phyloP scores from a whole-genome alignment of 1,284 basidiomycete species.

The Prillingera fragicola region DNA sequence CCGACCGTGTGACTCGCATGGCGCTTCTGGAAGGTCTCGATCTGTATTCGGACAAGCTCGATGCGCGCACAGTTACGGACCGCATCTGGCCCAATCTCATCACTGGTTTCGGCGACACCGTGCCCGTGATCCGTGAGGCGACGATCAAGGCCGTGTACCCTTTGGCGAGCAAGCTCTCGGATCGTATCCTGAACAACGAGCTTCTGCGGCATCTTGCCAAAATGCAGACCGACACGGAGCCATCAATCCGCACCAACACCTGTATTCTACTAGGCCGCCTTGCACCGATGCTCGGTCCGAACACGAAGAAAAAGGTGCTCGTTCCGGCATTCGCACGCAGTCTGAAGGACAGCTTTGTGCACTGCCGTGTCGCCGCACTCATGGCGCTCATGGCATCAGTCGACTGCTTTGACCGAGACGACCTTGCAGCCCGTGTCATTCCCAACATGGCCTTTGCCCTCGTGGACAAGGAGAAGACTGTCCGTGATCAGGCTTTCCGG shows the following conservation, averaged over 20 bases:
- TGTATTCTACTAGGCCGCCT: conserved; percentile 92
- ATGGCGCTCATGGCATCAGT: conserved; percentile 95
- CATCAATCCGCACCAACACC: conserved; percentile 95
- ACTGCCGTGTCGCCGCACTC: conserved; percentile 86
- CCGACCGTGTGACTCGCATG: conserved; percentile 90
- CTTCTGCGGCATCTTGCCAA: conserved; percentile 86
- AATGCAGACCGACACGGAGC: conserved; percentile 84
- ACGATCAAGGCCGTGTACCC: conserved; percentile 84
- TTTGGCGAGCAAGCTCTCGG: conserved; percentile 81
- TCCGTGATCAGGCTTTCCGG: conserved; percentile 90
- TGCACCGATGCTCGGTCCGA: conserved; percentile 73
- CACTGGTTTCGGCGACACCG: conserved; percentile 92
- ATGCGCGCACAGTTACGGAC: conserved; percentile 74
- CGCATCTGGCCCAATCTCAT: conserved; percentile 92
- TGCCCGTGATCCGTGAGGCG: conserved; percentile 87
- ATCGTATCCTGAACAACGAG: conserved; percentile 94
- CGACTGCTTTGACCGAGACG: conserved; percentile 82
- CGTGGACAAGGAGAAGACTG: conserved; percentile 87
- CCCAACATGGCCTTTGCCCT: conserved; percentile 73
- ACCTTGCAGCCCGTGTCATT: conserved; percentile 82
- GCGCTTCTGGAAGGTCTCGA: conserved; percentile 79
- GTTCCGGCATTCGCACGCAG: conserved; percentile 90
- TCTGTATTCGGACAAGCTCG: conserved; percentile 80
- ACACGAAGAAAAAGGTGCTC: conserved; percentile 90
- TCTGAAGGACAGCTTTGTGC: conserved; percentile 85